These are phyloP conservation scores for Rhizoclosmatium sp. DNA, from an alignment of 192 early-diverging fungal species.

Conservation along the genomic window DNA sequence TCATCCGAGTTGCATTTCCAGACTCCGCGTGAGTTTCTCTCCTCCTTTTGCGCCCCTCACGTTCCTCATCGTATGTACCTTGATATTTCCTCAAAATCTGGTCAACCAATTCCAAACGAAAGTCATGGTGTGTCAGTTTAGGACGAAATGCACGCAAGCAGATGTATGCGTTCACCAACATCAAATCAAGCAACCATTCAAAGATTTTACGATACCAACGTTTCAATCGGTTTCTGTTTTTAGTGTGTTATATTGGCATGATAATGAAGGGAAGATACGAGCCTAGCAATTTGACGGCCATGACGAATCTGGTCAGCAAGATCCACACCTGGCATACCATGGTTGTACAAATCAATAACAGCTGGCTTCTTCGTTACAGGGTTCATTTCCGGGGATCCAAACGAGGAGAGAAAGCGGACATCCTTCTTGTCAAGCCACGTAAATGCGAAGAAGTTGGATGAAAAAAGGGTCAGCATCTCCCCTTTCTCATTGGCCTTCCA, in stretches of 20 bases:
- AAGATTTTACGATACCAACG: neutral
- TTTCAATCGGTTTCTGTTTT: neutral
- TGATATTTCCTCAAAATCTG: neutral
- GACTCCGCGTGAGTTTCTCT: neutral
- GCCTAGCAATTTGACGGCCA: neutral
- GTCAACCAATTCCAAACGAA: neutral
- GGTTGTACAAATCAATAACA: neutral
- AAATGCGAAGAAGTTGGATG: neutral
- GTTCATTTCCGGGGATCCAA: neutral
- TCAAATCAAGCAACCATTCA: neutral
- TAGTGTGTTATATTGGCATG: neutral
- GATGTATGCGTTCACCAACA: neutral
- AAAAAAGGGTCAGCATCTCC: neutral
- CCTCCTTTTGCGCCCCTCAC: neutral
- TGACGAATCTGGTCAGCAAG: neutral
- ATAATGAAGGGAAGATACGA: neutral
- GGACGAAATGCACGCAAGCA: neutral
- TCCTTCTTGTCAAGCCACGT: slow-evolving; percentile 8
- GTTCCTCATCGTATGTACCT: neutral
- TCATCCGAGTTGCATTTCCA: neutral
- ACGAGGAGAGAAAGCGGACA: neutral
- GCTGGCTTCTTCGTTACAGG: neutral
- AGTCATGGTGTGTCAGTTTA: neutral
- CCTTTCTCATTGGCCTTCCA: neutral
- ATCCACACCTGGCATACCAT: slow-evolving; percentile 3